Percentiles rank a stretch among this genome's conserved stretches.
Evolutionary conservation across 2,329 filamentous ascomycete genomes (phyloP).

Genomic region (Calonectria fujianensis): DNA sequence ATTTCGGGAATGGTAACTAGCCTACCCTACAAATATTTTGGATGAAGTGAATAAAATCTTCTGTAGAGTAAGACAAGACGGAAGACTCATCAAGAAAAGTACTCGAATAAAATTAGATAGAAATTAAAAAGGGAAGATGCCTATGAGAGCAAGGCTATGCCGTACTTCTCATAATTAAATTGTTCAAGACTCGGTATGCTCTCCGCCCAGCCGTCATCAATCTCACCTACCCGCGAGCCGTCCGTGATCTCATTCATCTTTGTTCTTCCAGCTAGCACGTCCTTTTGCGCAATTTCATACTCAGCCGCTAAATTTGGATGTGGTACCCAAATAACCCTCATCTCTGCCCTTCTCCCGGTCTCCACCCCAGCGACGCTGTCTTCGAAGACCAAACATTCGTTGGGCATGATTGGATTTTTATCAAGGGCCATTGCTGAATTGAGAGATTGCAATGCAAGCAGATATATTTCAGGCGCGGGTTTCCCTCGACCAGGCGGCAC

Average conservation of each 20-base stretch:
- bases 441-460: constrained; percentile 79
- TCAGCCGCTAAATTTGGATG: constrained; percentile 73
- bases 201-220: constrained; percentile 62
- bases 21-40: no score
- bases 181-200: constrained; percentile 58
- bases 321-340: constrained; percentile 84
- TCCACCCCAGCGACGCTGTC: constrained; percentile 84
- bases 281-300: constrained; percentile 52
- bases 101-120: no score
- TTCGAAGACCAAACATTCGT: constrained; percentile 84
- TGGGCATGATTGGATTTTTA: constrained; percentile 71
- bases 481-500: constrained; percentile 79
- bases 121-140: no score
- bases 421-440: constrained; percentile 73
- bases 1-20: no score
- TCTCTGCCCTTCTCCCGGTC: constrained; percentile 81
- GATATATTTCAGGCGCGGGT: constrained; percentile 83
- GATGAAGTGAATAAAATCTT: no score
- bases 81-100: no score
- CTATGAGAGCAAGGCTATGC: neutral
- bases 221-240: constrained; percentile 55
- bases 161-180: constrained; percentile 61
- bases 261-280: constrained; percentile 48
- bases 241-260: constrained; percentile 50
- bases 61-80: no score